Base-by-base conservation (phyloP, 495 filamentous ascomycete genomes). In the Melanomma pulvis-pyrius region DNA sequence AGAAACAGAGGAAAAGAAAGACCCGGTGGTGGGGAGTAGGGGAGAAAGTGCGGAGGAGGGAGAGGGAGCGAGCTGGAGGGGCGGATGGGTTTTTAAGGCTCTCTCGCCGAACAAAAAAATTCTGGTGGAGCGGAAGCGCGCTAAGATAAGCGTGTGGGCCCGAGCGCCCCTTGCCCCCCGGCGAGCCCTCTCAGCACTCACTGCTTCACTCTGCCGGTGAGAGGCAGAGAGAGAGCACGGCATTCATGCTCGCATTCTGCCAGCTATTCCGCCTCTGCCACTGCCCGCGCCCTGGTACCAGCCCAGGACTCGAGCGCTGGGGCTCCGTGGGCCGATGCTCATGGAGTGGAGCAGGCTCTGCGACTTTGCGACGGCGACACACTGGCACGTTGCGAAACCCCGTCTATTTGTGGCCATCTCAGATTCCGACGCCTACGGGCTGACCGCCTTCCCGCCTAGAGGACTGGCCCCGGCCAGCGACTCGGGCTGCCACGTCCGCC, bases 361-460 rank as follows among this genome's bases (percentile, higher is more conserved):
- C 30, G 30, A 34, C 30, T 5, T n/a, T n/a, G n/a, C n/a, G n/a
- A n/a, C n/a, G n/a, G n/a, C 21, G 15, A 49, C 46, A 36, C 22
- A 13, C 19, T 34, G 48, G 32, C 61, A 58, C 52, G 22, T 50
- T 50, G 36, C 52, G 28, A 66, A 52, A 53, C 54, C 22, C 3
- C 24, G 30, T 51, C 63, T 61, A 67, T 67, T 60, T 67, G 63
- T 52, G 63, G 63, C 63, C 2, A 52, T 30, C 39, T 55, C 19
- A 51, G 21, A 34, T 25, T 34, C 63, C 36, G 22, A 29, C 11
- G 34, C 39, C 2, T 44, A 32, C 25, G 29, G 21, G 58, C 58
- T 68, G 65, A 68, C 65, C 65, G 65, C 65, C 59, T 68, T 67
- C 57, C 19, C n/a, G 22, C 5, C n/a, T n/a, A n/a, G n/a, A n/a